A percentile compares a stretch with the other conserved stretches of the same genome.
These are phyloP conservation scores for Musa troglodytarum DNA, from an alignment of 176 grass and related monocot species.

Conservation along the genomic window DNA sequence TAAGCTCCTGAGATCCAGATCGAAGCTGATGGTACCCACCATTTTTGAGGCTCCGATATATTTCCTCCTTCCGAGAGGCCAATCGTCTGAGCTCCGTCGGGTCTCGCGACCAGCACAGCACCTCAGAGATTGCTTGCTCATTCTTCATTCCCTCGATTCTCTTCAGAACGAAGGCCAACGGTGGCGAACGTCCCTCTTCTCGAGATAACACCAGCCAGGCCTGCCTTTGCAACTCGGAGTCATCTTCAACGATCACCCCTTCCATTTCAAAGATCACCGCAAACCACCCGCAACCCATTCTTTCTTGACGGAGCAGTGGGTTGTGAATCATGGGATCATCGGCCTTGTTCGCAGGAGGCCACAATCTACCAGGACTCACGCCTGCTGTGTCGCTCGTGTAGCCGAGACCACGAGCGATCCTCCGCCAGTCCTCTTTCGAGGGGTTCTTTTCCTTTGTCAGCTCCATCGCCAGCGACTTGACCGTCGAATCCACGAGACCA, in stretches of 20 bases:
- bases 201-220: slow-evolving; percentile 60
- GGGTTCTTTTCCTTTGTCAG: slow-evolving; percentile 51
- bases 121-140: slow-evolving; percentile 80
- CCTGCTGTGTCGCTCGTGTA: slow-evolving; percentile 29
- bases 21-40: slow-evolving; percentile 51
- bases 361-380: slow-evolving; percentile 30
- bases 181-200: slow-evolving; percentile 73
- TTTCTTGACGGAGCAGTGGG: slow-evolving; percentile 63
- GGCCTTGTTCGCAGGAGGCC: slow-evolving; percentile 59
- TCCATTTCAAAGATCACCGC: slow-evolving; percentile 93
- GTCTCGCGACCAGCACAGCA: slow-evolving; percentile 86
- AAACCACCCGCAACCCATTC: slow-evolving; percentile 90
- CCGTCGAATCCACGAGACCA: slow-evolving; percentile 23
- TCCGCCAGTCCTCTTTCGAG: slow-evolving; percentile 29
- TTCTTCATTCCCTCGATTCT: slow-evolving; percentile 85
- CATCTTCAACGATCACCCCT: slow-evolving; percentile 78
- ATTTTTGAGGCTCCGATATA: slow-evolving; percentile 37
- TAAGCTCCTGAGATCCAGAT: slow-evolving; percentile 70
- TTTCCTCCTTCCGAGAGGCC: slow-evolving; percentile 66
- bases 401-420: slow-evolving; percentile 36
- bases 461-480: slow-evolving; percentile 47
- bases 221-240: slow-evolving; percentile 47
- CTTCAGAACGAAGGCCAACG: slow-evolving; percentile 45
- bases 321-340: slow-evolving; percentile 74
- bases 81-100: slow-evolving; percentile 46